Evolutionary conservation across 176 grass and related monocot genomes (phyloP), one percentile per base, ranked within the genome.

Genomic region (Thinopyrum elongatum): DNA sequence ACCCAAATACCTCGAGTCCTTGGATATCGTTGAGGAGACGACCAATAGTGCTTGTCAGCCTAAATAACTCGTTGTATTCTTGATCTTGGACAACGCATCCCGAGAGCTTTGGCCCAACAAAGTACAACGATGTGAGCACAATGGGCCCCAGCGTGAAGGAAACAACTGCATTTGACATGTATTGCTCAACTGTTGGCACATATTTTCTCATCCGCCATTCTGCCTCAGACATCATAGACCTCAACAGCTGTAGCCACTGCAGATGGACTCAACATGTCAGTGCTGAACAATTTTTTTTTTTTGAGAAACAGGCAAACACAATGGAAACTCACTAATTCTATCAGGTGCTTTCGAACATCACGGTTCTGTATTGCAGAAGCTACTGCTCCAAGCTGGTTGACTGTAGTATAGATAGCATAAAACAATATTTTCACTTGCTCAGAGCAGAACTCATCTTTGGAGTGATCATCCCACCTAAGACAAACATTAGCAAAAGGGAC

Each of bases 391-490:
- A 55, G 16, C 51, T 19, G 17, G 21, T 46, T 46, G 17, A 90
- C 85, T 42, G 90, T 86, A 57, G 58, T 78, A 41, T 80, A 87
- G 38, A 94, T 39, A 72, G 92, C 84, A 65, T 76, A 89, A 91
- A 91, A 94, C 19, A 97, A 77, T 27, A 95, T 88, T 65, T 90
- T 85, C 21, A 98, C 92, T 28, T 95, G 75, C 44, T 98, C 85
- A 5, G 90, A 91, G 80, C 78, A 91, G 39, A 84, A 91, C 5
- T 93, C 79, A 28, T 85, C 65, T 70, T 85, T 17, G 46, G 82
- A 34, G 42, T 95, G 84, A 16, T 57, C 87, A 64, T 95, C 89
- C 95, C 92, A 98, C 87, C 95, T 95, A 28, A 64, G 25, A 64
- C 0, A 66, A 70, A 22, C 17, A 64, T 69, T 35, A 64, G 64